Percentiles rank a stretch among this genome's conserved stretches.
Evolutionary conservation across 805 yeast species (phyloP).

Genomic region (Teunomyces stri): DNA sequence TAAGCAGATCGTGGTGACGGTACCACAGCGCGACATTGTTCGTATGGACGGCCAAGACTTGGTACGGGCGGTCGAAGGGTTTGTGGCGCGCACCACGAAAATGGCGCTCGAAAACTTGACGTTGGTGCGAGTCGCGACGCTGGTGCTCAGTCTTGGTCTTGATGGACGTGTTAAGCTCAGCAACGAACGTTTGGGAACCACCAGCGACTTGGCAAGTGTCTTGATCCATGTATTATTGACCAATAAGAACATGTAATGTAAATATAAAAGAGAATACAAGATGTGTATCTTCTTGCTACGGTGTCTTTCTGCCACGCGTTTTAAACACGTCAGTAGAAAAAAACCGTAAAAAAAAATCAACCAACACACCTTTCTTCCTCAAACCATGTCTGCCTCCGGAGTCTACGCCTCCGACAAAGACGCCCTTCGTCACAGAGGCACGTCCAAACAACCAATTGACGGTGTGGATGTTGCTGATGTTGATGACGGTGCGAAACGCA

Average conservation of each 20-base stretch:
- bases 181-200: neutral
- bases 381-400: constrained; percentile 25
- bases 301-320: constrained; percentile 1
- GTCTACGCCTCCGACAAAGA: constrained; percentile 15
- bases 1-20: constrained; percentile 19
- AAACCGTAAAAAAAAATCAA: neutral
- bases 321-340: constrained; percentile 4
- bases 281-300: no score
- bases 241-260: neutral
- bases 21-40: constrained; percentile 20
- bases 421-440: constrained; percentile 19
- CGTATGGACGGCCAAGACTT: constrained; percentile 8
- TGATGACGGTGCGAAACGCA: constrained; percentile 16
- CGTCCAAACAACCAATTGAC: constrained; percentile 4
- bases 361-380: constrained; percentile 4
- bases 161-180: constrained; percentile 24
- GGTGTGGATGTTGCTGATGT: constrained; percentile 1
- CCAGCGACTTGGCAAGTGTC: neutral
- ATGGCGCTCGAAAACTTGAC: constrained; percentile 19
- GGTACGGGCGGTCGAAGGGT: constrained; percentile 16
- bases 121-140: constrained; percentile 17
- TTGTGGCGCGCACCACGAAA: constrained; percentile 18
- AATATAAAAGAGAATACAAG: no score
- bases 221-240: neutral
- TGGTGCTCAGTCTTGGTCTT: constrained; percentile 15